Evolutionary conservation across 2,329 filamentous ascomycete species (phyloP), one percentile per base, ranked within the genome.

Genomic region (Sporothrix inflata): DNA sequence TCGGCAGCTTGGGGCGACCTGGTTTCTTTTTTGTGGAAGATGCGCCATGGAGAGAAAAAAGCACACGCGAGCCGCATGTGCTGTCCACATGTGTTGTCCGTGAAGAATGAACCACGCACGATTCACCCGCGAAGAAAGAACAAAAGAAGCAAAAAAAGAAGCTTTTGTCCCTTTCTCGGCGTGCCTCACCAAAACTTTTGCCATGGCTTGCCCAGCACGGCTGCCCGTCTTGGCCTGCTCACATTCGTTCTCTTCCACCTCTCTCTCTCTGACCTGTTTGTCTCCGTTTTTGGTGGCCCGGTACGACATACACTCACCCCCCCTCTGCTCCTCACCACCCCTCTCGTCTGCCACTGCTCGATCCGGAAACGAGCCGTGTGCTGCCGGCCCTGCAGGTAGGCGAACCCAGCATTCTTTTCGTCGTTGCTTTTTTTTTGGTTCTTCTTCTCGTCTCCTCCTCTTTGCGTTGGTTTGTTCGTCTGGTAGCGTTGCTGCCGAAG

Each of bases 281-380:
- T 65, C n/a, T 34, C 12, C 19, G 24, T 7, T 53, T 30, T 19
- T 30, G 14, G 42, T 34, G 57, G 19, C 11, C 34, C 19, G n/a
- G 57, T 63, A 16, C 57, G 42, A 14, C 42, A 42, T 34, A n/a
- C 57, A 21, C 57, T n/a, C 57, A 34, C n/a, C 40, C 38, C 24
- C 24, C 51, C 6, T 51, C 51, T 53, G 21, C 9, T 53, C 9
- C 21, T 53, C 21, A 24, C 19, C 5, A 55, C 51, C 24, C 30
- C 19, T 49, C 27, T 38, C 19, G 45, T 34, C 30, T 19, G 27
- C 40, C 27, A 51, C 16, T 69, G 66, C 66, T 69, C 12, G n/a
- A 42, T 27, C 14, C 34, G 66, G 66, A 55, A 69, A n/a, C 47
- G 11, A 55, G n/a, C 30, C 34, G 34, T 69, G 66, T 42, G 47